A percentile compares a stretch with the other conserved stretches of the same genome.
phyloP scores from a whole-genome alignment of 169 alveolate genomes.

The Plasmodium vinckei region DNA sequence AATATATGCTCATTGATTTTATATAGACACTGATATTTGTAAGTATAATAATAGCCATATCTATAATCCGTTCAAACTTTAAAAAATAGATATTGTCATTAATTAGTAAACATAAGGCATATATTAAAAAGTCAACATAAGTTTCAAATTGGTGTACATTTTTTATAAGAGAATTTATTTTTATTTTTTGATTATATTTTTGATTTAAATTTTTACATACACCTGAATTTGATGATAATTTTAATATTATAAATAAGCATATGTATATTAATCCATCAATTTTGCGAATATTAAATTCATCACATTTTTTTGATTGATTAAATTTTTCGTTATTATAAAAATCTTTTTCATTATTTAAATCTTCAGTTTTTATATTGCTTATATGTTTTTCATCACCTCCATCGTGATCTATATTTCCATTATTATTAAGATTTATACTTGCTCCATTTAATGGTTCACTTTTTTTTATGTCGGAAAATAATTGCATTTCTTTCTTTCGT shows the following conservation, averaged over 20 bases:
- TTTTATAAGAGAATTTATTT: constrained; percentile 45
- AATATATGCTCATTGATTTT: constrained; percentile 56
- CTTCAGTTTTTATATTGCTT: neutral
- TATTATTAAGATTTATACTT: too few relatives aligned
- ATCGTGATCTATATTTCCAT: neutral
- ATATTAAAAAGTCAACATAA: constrained; percentile 59
- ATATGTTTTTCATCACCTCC: neutral
- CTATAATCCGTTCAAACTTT: constrained; percentile 65
- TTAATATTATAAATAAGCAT: constrained; percentile 63
- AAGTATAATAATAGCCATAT: constrained; percentile 69
- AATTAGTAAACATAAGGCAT: constrained; percentile 24
- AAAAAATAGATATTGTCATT: constrained; percentile 62
- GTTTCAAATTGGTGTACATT: constrained; percentile 37
- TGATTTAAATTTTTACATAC: constrained; percentile 67
- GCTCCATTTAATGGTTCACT: neutral
- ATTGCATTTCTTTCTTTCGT: constrained; percentile 51
- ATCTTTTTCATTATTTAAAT: neutral
- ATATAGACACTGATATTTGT: constrained; percentile 73
- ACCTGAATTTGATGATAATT: constrained; percentile 42
- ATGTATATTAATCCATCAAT: constrained; percentile 67
- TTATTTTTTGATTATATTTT: constrained; percentile 56
- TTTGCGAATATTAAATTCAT: constrained; percentile 62
- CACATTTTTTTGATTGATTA: constrained; percentile 27
- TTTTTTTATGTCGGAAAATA: constrained; percentile 11
- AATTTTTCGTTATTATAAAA: constrained; percentile 42